Percentiles rank a stretch among this genome's conserved stretches.
These are phyloP conservation scores for Solanum hybrid DNA, from an alignment of 305 asterid species.

Conservation along the genomic window DNA sequence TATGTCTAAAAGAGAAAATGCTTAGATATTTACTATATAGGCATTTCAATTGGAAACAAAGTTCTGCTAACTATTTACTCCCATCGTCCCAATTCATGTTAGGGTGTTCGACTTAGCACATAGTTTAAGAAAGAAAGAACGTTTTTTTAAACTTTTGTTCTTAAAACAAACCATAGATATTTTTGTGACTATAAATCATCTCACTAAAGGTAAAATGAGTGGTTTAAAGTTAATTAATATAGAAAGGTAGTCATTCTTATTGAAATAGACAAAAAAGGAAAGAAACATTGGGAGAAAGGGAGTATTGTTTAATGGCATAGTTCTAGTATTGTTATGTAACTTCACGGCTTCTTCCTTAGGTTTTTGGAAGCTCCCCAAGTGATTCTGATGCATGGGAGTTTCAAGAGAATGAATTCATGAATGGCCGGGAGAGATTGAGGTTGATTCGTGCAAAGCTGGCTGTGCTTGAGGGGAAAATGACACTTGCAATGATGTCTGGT, in stretches of 20 bases:
- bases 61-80: neutral
- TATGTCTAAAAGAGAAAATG: neutral
- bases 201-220: neutral
- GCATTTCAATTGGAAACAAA: neutral
- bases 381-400: slow-evolving; percentile 73
- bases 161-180: neutral
- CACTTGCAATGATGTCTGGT: slow-evolving; percentile 54
- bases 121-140: neutral
- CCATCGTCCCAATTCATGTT: neutral
- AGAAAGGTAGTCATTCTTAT: neutral
- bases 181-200: neutral
- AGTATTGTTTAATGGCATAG: neutral
- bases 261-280: neutral
- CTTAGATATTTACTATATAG: neutral
- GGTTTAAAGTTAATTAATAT: neutral
- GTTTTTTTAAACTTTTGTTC: neutral
- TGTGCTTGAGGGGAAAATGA: slow-evolving; percentile 76
- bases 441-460: slow-evolving; percentile 67
- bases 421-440: slow-evolving; percentile 52
- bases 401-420: slow-evolving; percentile 65
- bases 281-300: neutral
- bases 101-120: neutral
- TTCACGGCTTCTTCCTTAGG: slow-evolving; percentile 26
- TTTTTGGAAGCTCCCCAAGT: slow-evolving; percentile 23
- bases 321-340: neutral